phyloP scores from a whole-genome alignment of 108 stramenopile species.

The Skeletonema tropicum region DNA sequence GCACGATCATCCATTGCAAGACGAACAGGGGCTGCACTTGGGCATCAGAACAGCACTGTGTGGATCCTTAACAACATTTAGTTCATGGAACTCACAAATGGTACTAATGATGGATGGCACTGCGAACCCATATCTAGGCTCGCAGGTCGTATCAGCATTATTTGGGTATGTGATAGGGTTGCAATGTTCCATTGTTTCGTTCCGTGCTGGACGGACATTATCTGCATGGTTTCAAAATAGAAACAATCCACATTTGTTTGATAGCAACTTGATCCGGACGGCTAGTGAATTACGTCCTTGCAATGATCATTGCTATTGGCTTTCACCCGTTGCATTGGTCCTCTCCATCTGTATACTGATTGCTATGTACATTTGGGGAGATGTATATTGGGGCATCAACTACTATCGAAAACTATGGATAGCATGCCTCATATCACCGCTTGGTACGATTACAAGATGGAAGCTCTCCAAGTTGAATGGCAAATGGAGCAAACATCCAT shows the following conservation, averaged over 20 bases:
- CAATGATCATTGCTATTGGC: constrained; percentile 20
- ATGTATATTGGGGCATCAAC: constrained; percentile 42
- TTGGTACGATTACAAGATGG: constrained; percentile 70
- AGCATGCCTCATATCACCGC: constrained; percentile 53
- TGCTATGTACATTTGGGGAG: constrained; percentile 53
- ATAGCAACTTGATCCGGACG: constrained; percentile 6
- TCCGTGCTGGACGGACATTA: constrained; percentile 55
- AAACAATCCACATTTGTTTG: constrained; percentile 46
- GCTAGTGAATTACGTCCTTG: background rate
- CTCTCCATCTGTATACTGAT: constrained; percentile 30
- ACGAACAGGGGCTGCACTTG: constrained; percentile 52
- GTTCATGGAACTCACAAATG: constrained; percentile 88
- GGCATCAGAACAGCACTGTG: constrained; percentile 68
- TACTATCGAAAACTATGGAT: constrained; percentile 69
- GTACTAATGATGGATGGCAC: constrained; percentile 77
- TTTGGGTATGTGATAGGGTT: constrained; percentile 79
- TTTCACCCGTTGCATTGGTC: constrained; percentile 18
- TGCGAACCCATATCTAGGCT: constrained; percentile 53
- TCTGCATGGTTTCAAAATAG: constrained; percentile 45
- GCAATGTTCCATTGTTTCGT: constrained; percentile 45
- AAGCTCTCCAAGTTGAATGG: constrained; percentile 58
- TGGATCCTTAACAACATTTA: constrained; percentile 78
- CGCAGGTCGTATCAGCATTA: constrained; percentile 60
- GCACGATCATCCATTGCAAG: constrained; percentile 67
- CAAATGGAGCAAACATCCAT: constrained; percentile 23